phyloP scores from a whole-genome alignment of 805 yeast genomes.

The Yarrowia keelungensis region DNA sequence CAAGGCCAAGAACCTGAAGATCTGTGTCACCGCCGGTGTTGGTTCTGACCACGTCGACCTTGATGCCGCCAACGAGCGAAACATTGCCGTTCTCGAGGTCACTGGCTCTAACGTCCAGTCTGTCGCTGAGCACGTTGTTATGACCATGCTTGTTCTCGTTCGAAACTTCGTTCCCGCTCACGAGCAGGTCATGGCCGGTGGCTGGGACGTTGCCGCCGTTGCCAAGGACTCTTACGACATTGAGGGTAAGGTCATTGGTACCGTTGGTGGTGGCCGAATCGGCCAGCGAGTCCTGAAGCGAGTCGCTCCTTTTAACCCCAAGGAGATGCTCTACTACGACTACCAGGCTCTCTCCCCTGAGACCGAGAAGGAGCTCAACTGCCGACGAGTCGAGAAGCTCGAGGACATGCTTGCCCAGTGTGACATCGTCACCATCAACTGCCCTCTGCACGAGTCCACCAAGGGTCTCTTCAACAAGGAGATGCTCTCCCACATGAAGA shows the following conservation, averaged over 20 bases:
- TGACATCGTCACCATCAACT: constrained; percentile 10
- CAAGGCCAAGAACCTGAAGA: constrained; percentile 18
- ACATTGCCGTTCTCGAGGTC: constrained; percentile 12
- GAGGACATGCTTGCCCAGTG: constrained; percentile 13
- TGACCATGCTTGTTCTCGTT: constrained; percentile 11
- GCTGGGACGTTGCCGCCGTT: constrained; percentile 10
- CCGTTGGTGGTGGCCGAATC: constrained; percentile 16
- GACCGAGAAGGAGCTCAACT: constrained; percentile 21
- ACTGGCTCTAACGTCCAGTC: constrained; percentile 13
- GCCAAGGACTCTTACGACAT: constrained; percentile 18
- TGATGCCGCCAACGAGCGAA: constrained; percentile 15
- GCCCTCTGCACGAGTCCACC: constrained; percentile 11
- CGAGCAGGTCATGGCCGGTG: constrained; percentile 12
- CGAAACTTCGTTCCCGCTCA: constrained; percentile 12
- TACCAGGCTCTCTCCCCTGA: constrained; percentile 6
- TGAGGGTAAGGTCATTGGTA: constrained; percentile 14
- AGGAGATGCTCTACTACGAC: constrained; percentile 16
- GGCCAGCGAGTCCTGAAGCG: constrained; percentile 16
- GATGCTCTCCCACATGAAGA: constrained; percentile 19
- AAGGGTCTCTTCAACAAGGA: constrained; percentile 10
- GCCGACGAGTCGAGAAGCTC: constrained; percentile 19
- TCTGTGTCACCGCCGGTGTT: constrained; percentile 9
- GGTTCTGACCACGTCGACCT: constrained; percentile 15
- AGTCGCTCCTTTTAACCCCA: constrained; percentile 11
- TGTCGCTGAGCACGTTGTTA: constrained; percentile 7